Evolutionary conservation across 306 rosid species (phyloP), one percentile per base, ranked within the genome.

Genomic region (Castanea sativa): DNA sequence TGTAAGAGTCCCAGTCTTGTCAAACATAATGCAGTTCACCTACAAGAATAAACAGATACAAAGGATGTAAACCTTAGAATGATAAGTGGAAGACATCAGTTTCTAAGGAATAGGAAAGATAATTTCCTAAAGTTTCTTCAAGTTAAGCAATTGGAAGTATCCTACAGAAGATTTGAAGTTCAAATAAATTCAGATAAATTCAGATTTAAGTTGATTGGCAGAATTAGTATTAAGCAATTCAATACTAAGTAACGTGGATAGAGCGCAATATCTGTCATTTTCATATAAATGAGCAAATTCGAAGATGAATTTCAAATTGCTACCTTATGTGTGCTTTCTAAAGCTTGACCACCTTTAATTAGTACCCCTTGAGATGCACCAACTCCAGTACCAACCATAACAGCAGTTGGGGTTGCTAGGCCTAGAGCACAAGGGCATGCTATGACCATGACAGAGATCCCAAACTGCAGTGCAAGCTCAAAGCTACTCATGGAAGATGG

Each of bases 361-460:
- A 93, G 84, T 29, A 93, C 92, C 55, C 98, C 98, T 81, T 90
- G 97, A 72, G 97, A 83, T 25, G 98, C 98, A 55, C 98, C 98
- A 60, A 93, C 95, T 21, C 98, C 97, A 4, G 97, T 93, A 41
- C 98, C 98, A 64, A 93, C 98, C 98, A 93, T 93, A 45, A 93
- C 92, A 2, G 98, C 97, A 0, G 98, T 93, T 3, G 98, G 98
- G 76, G 98, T 93, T 25, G 97, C 98, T 20, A 93, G 90, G 78
- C 98, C 98, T 41, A 91, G 81, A 43, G 98, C 97, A 88, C 98
- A 93, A 79, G 98, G 98, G 76, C 98, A 93, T 4, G 98, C 98
- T 78, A 91, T 93, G 75, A 93, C 98, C 93, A 93, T 91, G 14
- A 91, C 95, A 1, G 97, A 90, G 23, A 93, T 93, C 33, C 95